Evolutionary conservation across 2,329 filamentous ascomycete genomes (phyloP).

Genomic region (Elsinoe perseae): DNA sequence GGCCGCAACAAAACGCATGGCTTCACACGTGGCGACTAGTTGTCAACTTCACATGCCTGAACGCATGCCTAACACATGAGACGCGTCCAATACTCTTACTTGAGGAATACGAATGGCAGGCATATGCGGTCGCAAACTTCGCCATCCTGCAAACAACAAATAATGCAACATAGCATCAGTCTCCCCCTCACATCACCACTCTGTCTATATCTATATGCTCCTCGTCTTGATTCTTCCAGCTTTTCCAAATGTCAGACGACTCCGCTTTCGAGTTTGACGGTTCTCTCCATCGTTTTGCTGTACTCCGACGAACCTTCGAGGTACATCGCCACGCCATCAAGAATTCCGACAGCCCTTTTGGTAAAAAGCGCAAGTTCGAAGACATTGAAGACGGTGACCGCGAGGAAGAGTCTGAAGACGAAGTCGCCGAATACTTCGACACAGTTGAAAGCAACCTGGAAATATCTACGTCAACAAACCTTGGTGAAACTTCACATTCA

Average conservation of each 20-base stretch:
- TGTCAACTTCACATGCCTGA: neutral
- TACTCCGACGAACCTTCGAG: neutral
- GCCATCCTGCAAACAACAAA: neutral
- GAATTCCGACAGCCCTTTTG: neutral
- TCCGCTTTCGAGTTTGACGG: neutral
- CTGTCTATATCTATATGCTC: neutral
- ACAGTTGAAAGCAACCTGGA: neutral
- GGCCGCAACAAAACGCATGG: neutral
- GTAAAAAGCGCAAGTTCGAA: neutral
- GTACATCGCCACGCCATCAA: neutral
- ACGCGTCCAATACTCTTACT: neutral
- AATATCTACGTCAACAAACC: neutral
- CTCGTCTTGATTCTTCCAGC: neutral
- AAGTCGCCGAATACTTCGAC: neutral
- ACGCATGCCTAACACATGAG: neutral
- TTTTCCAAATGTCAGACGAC: neutral
- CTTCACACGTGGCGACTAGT: neutral
- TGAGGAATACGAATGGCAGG: neutral
- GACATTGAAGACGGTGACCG: neutral
- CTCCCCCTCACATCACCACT: neutral
- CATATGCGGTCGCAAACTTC: neutral
- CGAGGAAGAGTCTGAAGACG: too few relatives aligned
- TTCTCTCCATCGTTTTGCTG: neutral
- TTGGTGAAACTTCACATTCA: neutral
- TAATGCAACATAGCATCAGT: neutral